Evolutionary conservation across 176 grass and related monocot species (phyloP).

Genomic region (Guadua angustifolia): DNA sequence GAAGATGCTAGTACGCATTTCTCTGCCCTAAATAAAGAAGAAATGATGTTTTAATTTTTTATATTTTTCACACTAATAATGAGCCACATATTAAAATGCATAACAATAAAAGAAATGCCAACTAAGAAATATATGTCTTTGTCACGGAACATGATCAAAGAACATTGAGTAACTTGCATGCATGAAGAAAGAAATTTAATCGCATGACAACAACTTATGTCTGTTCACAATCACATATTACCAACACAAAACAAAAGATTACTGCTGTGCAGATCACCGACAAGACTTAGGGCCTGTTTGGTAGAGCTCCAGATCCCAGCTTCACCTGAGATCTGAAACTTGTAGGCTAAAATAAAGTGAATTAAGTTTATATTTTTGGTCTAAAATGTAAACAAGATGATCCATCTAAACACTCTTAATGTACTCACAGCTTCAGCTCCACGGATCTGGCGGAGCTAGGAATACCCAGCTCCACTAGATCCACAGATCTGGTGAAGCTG

Average conservation of each 20-base stretch:
- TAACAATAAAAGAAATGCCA: neutral
- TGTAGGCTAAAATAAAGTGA: no score
- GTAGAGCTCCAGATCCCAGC: no score
- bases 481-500: no score
- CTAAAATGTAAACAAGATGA: no score
- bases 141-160: neutral
- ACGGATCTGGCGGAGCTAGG: no score
- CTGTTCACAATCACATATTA: neutral
- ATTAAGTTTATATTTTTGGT: no score
- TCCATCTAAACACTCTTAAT: no score
- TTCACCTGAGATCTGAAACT: no score
- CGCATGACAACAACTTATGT: neutral
- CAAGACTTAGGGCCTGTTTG: no score
- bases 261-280: neutral
- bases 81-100: neutral
- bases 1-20: slow-evolving; percentile 88
- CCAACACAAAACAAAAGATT: neutral
- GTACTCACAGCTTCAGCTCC: no score
- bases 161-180: neutral
- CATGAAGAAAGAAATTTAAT: slow-evolving; percentile 17
- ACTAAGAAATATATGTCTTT: neutral
- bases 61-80: slow-evolving; percentile 21
- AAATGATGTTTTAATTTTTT: slow-evolving; percentile 18
- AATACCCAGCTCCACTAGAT: no score
- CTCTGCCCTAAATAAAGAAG: slow-evolving; percentile 62